A percentile compares a stretch with the other conserved stretches of the same genome.
phyloP scores from a whole-genome alignment of 2,329 filamentous ascomycete genomes.

The Magnaporthiopsis incrustans region DNA sequence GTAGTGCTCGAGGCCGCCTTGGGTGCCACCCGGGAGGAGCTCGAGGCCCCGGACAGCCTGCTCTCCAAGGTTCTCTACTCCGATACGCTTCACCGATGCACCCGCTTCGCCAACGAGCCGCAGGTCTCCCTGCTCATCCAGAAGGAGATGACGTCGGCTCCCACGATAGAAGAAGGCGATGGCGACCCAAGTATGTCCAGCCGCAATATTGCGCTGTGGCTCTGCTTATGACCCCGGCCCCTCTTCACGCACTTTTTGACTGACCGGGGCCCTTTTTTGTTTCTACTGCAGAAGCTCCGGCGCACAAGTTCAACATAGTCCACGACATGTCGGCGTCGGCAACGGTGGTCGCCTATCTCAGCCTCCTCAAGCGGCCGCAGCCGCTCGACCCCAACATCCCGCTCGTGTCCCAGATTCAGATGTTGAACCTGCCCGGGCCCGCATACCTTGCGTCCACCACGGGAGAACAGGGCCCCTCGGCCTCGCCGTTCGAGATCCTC shows the following conservation, averaged over 20 bases:
- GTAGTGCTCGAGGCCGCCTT: conserved; percentile 65
- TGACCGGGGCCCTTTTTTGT: not conserved
- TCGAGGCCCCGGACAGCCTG: conserved; percentile 74
- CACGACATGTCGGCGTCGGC: conserved; percentile 73
- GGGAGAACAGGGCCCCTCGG: conserved; percentile 61
- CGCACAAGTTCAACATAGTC: conserved; percentile 71
- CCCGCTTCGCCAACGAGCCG: conserved; percentile 80
- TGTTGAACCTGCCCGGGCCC: conserved; percentile 83
- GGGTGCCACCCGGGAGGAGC: conserved; percentile 67
- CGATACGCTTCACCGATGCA: conserved; percentile 81
- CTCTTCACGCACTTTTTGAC: not conserved
- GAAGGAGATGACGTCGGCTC: conserved; percentile 59
- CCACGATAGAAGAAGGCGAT: conserved; percentile 40
- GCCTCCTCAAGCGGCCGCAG: conserved; percentile 81
- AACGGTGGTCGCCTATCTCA: conserved; percentile 77
- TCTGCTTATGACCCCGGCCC: not conserved
- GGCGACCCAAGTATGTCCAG: conserved; percentile 31
- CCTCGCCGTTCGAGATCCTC: conserved; percentile 85
- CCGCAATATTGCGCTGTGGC: conserved; percentile 18
- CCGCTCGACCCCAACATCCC: conserved; percentile 79
- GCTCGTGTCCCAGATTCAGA: conserved; percentile 81
- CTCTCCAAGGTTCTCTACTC: conserved; percentile 62
- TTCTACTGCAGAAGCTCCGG: conserved; percentile 28
- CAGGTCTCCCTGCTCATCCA: conserved; percentile 87
- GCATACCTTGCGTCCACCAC: conserved; percentile 58